These are phyloP conservation scores for Clarireedia sp. DNA, from an alignment of 2,329 filamentous ascomycete genomes.

Conservation along the genomic window DNA sequence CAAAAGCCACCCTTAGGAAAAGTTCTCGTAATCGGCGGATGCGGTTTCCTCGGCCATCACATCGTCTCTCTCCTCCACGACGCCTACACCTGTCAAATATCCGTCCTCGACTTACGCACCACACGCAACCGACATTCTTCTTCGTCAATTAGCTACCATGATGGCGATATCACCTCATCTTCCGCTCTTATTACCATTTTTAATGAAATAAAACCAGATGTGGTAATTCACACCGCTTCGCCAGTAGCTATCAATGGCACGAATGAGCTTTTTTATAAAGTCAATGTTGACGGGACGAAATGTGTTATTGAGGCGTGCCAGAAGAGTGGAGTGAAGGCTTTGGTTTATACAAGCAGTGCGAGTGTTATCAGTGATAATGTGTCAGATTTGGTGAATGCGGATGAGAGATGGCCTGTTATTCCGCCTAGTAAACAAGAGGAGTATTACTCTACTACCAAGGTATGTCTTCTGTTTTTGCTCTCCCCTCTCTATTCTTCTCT, in stretches of 20 bases:
- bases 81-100: slow-evolving; percentile 48
- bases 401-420: slow-evolving; percentile 74
- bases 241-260: slow-evolving; percentile 48
- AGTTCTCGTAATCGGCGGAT: slow-evolving; percentile 74
- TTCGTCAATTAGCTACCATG: slow-evolving; percentile 51
- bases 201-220: slow-evolving; percentile 59
- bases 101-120: slow-evolving; percentile 66
- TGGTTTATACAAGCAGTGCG: slow-evolving; percentile 87
- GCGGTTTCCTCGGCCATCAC: slow-evolving; percentile 77
- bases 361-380: slow-evolving; percentile 80
- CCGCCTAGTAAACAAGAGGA: slow-evolving; percentile 62
- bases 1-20: slow-evolving; percentile 44
- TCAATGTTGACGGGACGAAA: slow-evolving; percentile 83
- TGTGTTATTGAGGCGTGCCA: slow-evolving; percentile 69
- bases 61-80: slow-evolving; percentile 64
- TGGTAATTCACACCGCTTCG: slow-evolving; percentile 87
- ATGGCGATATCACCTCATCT: slow-evolving; percentile 69
- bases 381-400: slow-evolving; percentile 72
- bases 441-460: slow-evolving; percentile 85
- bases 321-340: slow-evolving; percentile 62
- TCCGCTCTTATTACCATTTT: slow-evolving; percentile 56
- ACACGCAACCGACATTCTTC: slow-evolving; percentile 54
- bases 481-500: neutral
- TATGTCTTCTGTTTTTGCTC: slow-evolving; percentile 10
- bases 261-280: slow-evolving; percentile 61